Base-by-base conservation (phyloP, 306 rosid species). In the Quercus wislizeni region DNA sequence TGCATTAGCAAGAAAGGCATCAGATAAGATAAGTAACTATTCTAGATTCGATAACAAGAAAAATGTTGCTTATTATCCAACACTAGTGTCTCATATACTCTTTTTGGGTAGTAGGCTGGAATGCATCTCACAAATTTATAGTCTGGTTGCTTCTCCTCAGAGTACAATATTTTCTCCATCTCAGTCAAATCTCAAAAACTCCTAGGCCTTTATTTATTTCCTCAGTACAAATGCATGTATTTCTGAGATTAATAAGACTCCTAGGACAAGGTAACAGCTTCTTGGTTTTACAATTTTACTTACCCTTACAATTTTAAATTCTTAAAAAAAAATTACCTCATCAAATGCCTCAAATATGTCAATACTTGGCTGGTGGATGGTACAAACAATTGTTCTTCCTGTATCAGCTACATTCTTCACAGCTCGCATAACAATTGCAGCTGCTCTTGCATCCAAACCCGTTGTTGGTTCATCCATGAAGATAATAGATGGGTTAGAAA, bases 401-500 rank as follows among this genome's bases (percentile, higher is more conserved):
- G 94, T 88, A n/a, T 78, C 80, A 64, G 82, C 89, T 9, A 88
- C 80, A 83, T 88, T 90, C 82, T 83, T 90, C 84, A 88, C 92
- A 41, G 90, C 88, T 73, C 92, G 81, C 87, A 90, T 88, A 5
- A 88, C 90, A 77, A 88, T 82, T 38, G 92, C 92, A 62, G 92
- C 90, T 28, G 92, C 83, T 43, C 92, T 85, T 68, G 88, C 90
- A 88, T 88, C 90, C 61, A 90, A 80, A 30, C 92, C 92, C 0
- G 94, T 78, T 71, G 94, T 90, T 3, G 94, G 92, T 74, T 90
- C 94, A 77, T 88, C 94, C 90, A 90, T 81, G 84, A 90, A 86
- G 69, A 90, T 86, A 51, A 88, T 84, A 20, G 92, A 88, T 14
- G 94, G 94, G 76, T 90, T 90, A 19, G 94, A 83, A 43, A 90